Base-by-base conservation (phyloP, 2,329 filamentous ascomycete species). In the Aspergillus sp. region DNA sequence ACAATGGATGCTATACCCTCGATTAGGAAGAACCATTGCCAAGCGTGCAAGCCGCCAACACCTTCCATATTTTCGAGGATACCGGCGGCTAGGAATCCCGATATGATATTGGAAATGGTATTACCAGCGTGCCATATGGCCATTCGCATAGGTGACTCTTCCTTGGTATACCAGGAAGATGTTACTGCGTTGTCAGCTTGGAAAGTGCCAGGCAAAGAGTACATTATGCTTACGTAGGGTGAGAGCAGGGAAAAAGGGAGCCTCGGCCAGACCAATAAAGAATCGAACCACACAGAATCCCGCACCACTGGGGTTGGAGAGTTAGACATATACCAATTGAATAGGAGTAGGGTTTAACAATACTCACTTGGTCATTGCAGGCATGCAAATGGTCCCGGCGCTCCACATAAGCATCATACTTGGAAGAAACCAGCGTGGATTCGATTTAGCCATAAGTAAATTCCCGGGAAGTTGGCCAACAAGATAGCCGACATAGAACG, bases 401-500 rank as follows among this genome's bases (percentile, higher is more conserved):
- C 50, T 55, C 58, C 58, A 60, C 14, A 15, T 23, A 23, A 60
- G 17, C 55, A 57, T 57, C 11, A 57, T 55, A 2, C 17, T 21
- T 4, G 55, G 58, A 23, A 57, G 53, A 15, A 55, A 31, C 39
- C 56, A 54, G 21, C 58, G 49, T 7, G 58, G 58, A 8, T 60
- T 57, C 6, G 50, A 41, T 41, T 57, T 57, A 14, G 58, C 49
- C 39, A 60, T 57, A 15, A 57, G 6, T 12, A 57, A 19, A 39
- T 55, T 60, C 2, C 50, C 58, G 8, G 55, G 58, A 3, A 60
- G 45, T 14, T 60, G 58, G 3, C 50, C 52, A 14, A 57, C 44
- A 24, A 60, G 49, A 17, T 60, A 60, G 6, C 58, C 58, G 15
- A 60, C 55, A 17, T 57, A 60, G 46, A 60, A 60, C 2, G 53